Conservation (phyloP, 164 flowering plant genomes). For the Liriodendron chinense region DNA sequence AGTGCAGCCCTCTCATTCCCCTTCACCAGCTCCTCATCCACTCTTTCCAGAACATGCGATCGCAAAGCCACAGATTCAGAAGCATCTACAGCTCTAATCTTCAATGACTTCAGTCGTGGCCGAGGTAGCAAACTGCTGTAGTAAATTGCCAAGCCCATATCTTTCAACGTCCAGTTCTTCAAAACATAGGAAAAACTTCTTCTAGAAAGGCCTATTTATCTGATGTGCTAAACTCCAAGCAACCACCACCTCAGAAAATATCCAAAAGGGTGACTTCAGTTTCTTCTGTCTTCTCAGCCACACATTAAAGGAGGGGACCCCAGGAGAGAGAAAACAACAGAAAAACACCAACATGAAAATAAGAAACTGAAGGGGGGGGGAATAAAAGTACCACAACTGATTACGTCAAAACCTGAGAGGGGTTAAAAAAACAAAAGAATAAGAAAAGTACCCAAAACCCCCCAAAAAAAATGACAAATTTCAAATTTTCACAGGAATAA, state of each 20-base stretch:
- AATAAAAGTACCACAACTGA: not conserved
- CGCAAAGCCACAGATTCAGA: constrained; percentile 23
- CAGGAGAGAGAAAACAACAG: not conserved
- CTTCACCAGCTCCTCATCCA: constrained; percentile 56
- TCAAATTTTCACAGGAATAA: not conserved
- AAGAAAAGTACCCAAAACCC: no score
- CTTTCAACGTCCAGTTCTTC: not conserved
- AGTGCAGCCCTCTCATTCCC: constrained; percentile 77
- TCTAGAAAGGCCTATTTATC: not conserved
- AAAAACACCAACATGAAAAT: not conserved
- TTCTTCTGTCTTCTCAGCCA: not conserved
- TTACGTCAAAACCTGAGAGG: not conserved
- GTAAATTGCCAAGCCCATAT: constrained; percentile 17
- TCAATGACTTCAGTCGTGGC: constrained; percentile 9
- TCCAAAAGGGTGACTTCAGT: not conserved
- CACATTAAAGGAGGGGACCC: not conserved
- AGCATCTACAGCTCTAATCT: constrained; percentile 19
- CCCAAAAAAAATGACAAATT: no score
- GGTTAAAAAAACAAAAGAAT: not conserved
- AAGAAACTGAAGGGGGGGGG: not conserved
- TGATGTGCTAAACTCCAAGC: not conserved
- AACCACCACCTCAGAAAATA: not conserved
- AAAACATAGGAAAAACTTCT: not conserved
- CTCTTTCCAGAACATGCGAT: constrained; percentile 42
- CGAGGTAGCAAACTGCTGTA: constrained; percentile 8